Base-by-base conservation (phyloP, 78 protist genomes). In the slime mould (Dictyostelium discoideum) region DNA sequence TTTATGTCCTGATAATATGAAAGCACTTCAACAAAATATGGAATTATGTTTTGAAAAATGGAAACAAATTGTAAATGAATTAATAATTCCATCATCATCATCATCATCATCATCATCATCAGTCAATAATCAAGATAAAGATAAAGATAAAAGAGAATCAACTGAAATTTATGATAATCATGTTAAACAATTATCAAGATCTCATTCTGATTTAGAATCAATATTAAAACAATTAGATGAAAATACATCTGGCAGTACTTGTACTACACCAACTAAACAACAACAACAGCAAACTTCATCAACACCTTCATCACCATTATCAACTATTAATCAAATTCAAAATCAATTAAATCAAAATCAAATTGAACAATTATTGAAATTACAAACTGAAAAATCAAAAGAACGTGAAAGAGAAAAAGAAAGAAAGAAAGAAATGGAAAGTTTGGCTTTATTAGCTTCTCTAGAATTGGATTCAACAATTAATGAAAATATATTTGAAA, bases 1-100 rank as follows among this genome's bases (percentile, higher is more conserved):
- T 54, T 72, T 72, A 48, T 86, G 92, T 69, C 96, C 96, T 9
- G 54, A 37, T 5, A 80, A 84, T 57, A 93, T 93, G 92, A 84
- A 80, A 54, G 96, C 96, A 32, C 86, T 93, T 26, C 96, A 93
- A 50, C 54, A 22, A 5, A 93, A 93, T 46, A 93, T 93, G 96
- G 96, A 93, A 50, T 5, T 29, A 46, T 93, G 92, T 40, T 93
- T 84, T 74, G 96, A 93, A 57, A 73, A 78, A 24, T 93, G 96
- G 96, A 93, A 93, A 24, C 81, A 67, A 73, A 89, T 81, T 46
- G 44, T 80, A 48, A 26, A n/a, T n/a, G 87, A 81, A 32, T 29
- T 89, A 7, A 74, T 46, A 13, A 80, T 82, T 16, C 86, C 86
- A 54, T 32, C 37, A 32, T 32, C 37, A 32, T 32, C 37, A 32